Base-by-base conservation (phyloP, 768 basidiomycete species). In the Hebeloma cylindrosporum region DNA sequence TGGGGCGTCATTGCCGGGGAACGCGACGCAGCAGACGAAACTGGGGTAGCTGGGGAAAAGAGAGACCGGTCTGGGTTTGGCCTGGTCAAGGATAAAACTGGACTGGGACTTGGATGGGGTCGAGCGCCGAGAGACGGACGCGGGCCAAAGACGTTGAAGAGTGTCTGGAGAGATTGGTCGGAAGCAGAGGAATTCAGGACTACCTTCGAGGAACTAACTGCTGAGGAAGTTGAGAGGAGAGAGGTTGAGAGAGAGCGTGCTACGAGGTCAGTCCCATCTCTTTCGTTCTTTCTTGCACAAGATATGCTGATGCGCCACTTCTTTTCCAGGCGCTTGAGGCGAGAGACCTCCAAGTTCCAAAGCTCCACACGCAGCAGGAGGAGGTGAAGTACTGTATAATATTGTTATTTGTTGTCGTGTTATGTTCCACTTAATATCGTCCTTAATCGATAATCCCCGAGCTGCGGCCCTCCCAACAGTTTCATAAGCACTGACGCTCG, bases 131-230 rank as follows among this genome's bases (percentile, higher is more conserved):
- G 77, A 51, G 85, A 85, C 47, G 87, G 85, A 13, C 69, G 83
- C 21, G 94, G 92, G 2, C 88, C 92, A 6, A 91, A 88, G 65
- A 71, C 77, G 22, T 67, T 97, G 36, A 79, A 80, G 64, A 88
- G 93, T 45, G 87, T 94, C 2, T 98, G 95, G 95, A 70, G 93
- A 33, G 95, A 97, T 61, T 98, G 93, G 93, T 77, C 75, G 25
- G 95, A 96, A 61, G 82, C 87, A 26, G 89, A 89, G 59, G 91
- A 94, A 62, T 96, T 90, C 63, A 77, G 80, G 51, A 97, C 96
- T 28, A 74, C 82, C 39, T 85, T 96, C 62, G 85, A 96, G 65
- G 84, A 89, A 52, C 61, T 98, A 51, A 90, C 74, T 3, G 78
- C 83, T 14, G 96, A 97, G 65, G 96, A 99, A 63, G 83, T 97